Conservation (phyloP, 176 grass and related monocot genomes). For the Echinochloa phyllopogon region DNA sequence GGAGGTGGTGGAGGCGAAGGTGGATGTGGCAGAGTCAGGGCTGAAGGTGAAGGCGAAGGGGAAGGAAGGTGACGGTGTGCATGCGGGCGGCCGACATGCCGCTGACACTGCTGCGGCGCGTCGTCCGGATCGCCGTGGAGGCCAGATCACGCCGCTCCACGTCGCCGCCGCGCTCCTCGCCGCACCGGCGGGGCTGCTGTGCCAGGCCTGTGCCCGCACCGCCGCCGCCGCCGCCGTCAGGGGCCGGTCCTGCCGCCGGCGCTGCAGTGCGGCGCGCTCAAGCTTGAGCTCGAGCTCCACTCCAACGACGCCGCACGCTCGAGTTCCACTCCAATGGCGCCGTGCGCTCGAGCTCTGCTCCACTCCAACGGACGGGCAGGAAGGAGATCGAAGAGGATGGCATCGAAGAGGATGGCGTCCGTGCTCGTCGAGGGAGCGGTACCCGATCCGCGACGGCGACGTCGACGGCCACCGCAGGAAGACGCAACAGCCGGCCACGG, state of each 20-base stretch:
- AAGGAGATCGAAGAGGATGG: slow-evolving; percentile 95
- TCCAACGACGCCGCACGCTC: no score
- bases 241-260: no score
- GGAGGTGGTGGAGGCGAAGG: background rate
- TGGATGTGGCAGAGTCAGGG: background rate
- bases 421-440: slow-evolving; percentile 58
- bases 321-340: no score
- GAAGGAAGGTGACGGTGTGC: slow-evolving; percentile 59
- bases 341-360: no score
- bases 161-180: no score
- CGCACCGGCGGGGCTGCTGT: no score
- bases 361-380: no score
- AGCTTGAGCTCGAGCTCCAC: no score
- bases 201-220: no score
- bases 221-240: no score
- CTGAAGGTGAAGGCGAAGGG: slow-evolving; percentile 10
- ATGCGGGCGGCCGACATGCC: slow-evolving; percentile 85
- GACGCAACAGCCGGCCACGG: slow-evolving; percentile 80
- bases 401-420: slow-evolving; percentile 69
- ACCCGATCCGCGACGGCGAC: slow-evolving; percentile 55
- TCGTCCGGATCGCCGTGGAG: slow-evolving; percentile 76
- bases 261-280: no score
- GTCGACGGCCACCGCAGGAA: slow-evolving; percentile 81
- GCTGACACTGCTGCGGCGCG: slow-evolving; percentile 69
- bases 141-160: no score